Evolutionary conservation across 768 basidiomycete species (phyloP).

Genomic region (Kwoniella mangroviensis): DNA sequence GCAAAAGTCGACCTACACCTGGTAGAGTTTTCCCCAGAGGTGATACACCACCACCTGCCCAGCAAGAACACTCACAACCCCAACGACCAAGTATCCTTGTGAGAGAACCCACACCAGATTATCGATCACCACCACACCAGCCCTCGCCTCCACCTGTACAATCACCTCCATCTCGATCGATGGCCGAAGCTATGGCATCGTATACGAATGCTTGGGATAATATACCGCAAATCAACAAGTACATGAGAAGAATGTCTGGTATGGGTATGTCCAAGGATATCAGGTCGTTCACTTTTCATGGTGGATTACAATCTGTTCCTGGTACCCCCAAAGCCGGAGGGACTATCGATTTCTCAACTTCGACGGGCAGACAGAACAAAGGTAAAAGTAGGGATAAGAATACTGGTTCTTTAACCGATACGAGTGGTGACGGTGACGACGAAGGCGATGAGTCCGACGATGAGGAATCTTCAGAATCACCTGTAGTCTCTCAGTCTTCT

Average conservation of each 20-base stretch:
- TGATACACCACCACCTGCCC: conserved; percentile 57
- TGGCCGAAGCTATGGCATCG: conserved; percentile 59
- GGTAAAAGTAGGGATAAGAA: neutral
- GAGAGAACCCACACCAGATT: conserved; percentile 27
- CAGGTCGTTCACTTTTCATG: conserved; percentile 8
- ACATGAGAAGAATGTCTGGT: conserved; percentile 62
- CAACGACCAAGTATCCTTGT: conserved; percentile 19
- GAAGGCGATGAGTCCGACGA: conserved; percentile 59
- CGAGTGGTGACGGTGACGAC: conserved; percentile 55
- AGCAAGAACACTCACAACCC: conserved; percentile 15
- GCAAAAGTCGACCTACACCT: conserved; percentile 28
- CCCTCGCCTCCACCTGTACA: conserved; percentile 39
- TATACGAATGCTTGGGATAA: conserved; percentile 86
- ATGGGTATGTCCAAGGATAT: conserved; percentile 18
- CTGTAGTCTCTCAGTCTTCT: conserved; percentile 63
- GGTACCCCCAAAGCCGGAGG: conserved; percentile 27
- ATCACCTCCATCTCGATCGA: conserved; percentile 64
- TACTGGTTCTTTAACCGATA: conserved; percentile 34
- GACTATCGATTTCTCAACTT: conserved; percentile 13
- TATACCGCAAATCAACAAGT: conserved; percentile 77
- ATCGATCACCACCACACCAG: conserved; percentile 4
- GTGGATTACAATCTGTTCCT: conserved; percentile 33
- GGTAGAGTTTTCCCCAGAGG: conserved; percentile 57
- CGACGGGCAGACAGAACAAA: neutral
- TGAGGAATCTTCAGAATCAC: conserved; percentile 55